Evolutionary conservation across 176 grass and related monocot species (phyloP).

Genomic region (Aechmea fasciata): DNA sequence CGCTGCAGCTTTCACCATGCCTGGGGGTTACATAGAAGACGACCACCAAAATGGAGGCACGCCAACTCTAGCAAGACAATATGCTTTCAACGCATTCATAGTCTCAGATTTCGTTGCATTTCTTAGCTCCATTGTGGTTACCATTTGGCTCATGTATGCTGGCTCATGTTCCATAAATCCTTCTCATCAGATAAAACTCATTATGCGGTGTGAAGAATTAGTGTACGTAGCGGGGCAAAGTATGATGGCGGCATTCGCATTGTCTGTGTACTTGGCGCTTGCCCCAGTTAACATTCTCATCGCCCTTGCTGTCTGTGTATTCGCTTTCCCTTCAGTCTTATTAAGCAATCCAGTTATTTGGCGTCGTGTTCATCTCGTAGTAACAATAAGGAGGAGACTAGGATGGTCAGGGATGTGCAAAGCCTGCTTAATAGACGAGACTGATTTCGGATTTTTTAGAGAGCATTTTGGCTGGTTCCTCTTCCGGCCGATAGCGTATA

Average conservation of each 20-base stretch:
- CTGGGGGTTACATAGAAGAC: background rate
- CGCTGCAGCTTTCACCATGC: constrained; percentile 28
- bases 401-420: background rate
- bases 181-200: constrained; percentile 4
- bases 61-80: background rate
- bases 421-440: background rate
- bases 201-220: too few relatives aligned
- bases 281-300: constrained; percentile 30
- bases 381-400: background rate
- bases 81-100: constrained; percentile 30
- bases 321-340: constrained; percentile 34
- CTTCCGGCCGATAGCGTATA: too few relatives aligned
- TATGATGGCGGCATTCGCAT: constrained; percentile 44
- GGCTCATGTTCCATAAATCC: constrained; percentile 23
- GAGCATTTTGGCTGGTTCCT: too few relatives aligned
- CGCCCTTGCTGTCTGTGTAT: constrained; percentile 31
- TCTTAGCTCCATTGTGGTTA: constrained; percentile 27
- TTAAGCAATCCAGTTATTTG: constrained; percentile 23
- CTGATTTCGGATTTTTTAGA: too few relatives aligned
- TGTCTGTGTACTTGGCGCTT: constrained; percentile 47
- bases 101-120: constrained; percentile 24
- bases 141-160: constrained; percentile 26
- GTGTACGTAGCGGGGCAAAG: constrained; percentile 26
- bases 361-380: background rate
- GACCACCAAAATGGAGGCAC: background rate